Base-by-base conservation (phyloP, 2,329 filamentous ascomycete genomes). In the Venturiaceae sp. region DNA sequence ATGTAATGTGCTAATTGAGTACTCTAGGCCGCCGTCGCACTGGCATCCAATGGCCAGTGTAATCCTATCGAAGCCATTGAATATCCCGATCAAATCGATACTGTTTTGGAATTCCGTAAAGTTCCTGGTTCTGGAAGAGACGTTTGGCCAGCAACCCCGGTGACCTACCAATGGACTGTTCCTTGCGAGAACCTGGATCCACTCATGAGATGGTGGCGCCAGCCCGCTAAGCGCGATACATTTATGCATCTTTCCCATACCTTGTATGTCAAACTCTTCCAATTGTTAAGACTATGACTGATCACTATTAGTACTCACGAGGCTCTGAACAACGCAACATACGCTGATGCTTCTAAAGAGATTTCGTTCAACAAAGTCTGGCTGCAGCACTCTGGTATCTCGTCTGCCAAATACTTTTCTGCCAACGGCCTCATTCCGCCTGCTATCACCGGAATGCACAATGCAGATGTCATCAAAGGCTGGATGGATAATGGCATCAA, bases 181-280 rank as follows among this genome's bases (percentile, higher is more conserved):
- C 64, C 67, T 11, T 85, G 83, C 66, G 75, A 74, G 19, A 65
- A 76, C 60, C 66, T 77, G 1, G 82, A 84, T 65, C 62, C 69
- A 3, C 71, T 84, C 9, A 70, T 78, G 46, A 65, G 70, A n/a
- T 85, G 81, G 81, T 83, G 82, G 69, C 68, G 73, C 28, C 77
- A 66, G n/a, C 57, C 71, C 8, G 62, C 61, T 3, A 83, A 84
- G 65, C 72, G 75, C 23, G 75, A 84, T 66, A 69, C 71, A 11
- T 85, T 82, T 66, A 78, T 76, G 7, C 78, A 82, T 56, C 71
- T 85, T n/a, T 83, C 81, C 1, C 83, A 85, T 68, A 85, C 83
- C 1, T 85, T 84, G 67, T 71, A 65, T 55, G 68, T 62, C 30
- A 8, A n/a, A 8, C 3, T 26, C 9, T 7, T 6, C 16, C 16